Conservation (phyloP, 495 filamentous ascomycete species). For the Coniosporium apollinis region DNA sequence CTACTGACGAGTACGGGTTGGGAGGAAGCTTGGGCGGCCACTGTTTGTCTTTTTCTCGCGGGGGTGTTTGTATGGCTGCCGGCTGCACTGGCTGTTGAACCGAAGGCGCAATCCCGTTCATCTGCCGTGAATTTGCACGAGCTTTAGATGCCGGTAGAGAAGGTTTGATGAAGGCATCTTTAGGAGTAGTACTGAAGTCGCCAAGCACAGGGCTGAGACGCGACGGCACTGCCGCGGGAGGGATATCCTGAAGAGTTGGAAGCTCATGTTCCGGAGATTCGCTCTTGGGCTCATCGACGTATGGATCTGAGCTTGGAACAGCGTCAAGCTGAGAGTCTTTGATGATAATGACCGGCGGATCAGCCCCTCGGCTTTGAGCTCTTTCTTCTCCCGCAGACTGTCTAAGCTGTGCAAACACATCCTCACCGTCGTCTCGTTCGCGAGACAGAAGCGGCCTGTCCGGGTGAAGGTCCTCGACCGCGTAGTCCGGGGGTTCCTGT, state of each 20-base stretch:
- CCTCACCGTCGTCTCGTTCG: background rate
- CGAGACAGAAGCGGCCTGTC: background rate
- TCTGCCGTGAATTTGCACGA: no score
- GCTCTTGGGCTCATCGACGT: no score
- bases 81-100: no score
- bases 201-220: background rate
- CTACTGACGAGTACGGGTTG: background rate
- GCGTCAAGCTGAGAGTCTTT: background rate
- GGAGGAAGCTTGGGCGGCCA: background rate
- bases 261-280: no score
- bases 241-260: no score
- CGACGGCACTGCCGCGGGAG: no score
- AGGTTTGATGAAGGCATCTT: background rate
- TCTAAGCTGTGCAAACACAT: no score
- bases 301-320: background rate
- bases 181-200: background rate
- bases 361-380: no score
- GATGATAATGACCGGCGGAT: background rate
- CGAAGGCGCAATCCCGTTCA: no score
- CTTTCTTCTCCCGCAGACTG: no score
- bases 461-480: background rate
- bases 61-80: no score
- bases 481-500: background rate
- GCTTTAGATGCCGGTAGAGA: background rate
- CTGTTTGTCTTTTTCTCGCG: no score